phyloP scores from a whole-genome alignment of 108 stramenopile genomes.

The Fragilariopsis cylindrus region DNA sequence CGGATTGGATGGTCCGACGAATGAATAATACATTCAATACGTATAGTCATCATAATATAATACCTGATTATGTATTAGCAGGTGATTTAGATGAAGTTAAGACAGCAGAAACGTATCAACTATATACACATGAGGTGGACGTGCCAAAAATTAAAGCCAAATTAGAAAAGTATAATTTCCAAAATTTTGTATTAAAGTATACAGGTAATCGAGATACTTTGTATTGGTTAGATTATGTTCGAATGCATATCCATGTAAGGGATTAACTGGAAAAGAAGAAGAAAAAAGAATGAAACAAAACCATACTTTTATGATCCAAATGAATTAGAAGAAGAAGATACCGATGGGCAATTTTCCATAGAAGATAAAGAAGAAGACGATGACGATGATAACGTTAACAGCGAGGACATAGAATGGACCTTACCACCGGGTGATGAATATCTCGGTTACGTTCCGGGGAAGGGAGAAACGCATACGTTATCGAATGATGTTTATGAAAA shows the following conservation, averaged over 20 bases:
- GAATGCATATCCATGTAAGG: constrained; percentile 23
- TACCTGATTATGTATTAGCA: constrained; percentile 29
- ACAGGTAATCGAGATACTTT: constrained; percentile 22
- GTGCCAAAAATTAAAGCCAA: constrained; percentile 28
- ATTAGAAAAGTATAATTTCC: constrained; percentile 17
- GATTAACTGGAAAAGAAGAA: not conserved
- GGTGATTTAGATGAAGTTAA: constrained; percentile 25
- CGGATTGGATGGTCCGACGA: constrained; percentile 35
- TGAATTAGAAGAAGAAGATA: constrained; percentile 29
- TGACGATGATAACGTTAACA: not conserved
- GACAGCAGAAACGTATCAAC: constrained; percentile 16
- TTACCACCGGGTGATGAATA: constrained; percentile 26
- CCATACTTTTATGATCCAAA: constrained; percentile 30
- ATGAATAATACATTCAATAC: constrained; percentile 26
- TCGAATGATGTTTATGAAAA: constrained; percentile 10
- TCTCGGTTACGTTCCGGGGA: constrained; percentile 30
- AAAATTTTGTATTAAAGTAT: not conserved
- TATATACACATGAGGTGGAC: constrained; percentile 34
- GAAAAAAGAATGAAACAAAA: not conserved
- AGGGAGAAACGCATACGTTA: constrained; percentile 13
- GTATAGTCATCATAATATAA: constrained; percentile 15
- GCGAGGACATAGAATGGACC: constrained; percentile 5
- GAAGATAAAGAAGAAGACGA: constrained; percentile 26
- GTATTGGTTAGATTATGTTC: constrained; percentile 38
- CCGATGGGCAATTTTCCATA: constrained; percentile 1